Percentiles rank a stretch among this genome's conserved stretches.
Conservation (phyloP, 805 yeast genomes). For the Candida fluviatilis region DNA sequence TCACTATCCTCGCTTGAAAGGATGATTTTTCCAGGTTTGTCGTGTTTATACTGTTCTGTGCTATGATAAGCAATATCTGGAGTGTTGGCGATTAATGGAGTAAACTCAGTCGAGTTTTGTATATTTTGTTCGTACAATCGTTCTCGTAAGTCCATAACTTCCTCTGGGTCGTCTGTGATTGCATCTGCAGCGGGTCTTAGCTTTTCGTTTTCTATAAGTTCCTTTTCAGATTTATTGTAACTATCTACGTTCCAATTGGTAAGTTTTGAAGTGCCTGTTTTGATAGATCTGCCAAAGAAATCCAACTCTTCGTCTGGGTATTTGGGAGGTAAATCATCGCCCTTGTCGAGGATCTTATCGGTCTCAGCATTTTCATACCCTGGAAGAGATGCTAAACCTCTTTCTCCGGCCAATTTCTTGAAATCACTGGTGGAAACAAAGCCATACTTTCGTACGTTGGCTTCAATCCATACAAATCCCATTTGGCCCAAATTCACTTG, state of each 20-base stretch:
- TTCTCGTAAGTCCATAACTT: constrained; percentile 30
- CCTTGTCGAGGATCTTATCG: constrained; percentile 62
- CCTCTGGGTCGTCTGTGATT: constrained; percentile 30
- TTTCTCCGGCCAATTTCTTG: constrained; percentile 32
- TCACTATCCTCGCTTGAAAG: neutral
- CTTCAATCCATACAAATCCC: constrained; percentile 48
- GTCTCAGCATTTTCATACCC: constrained; percentile 26
- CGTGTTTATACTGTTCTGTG: neutral
- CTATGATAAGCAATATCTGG: constrained; percentile 1
- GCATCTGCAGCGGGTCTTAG: constrained; percentile 4
- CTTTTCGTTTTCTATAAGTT: constrained; percentile 6
- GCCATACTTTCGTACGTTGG: constrained; percentile 51
- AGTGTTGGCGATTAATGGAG: constrained; percentile 6
- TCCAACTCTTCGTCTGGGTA: constrained; percentile 62
- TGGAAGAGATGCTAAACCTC: constrained; percentile 38
- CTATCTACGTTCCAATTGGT: constrained; percentile 6
- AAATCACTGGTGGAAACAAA: constrained; percentile 47
- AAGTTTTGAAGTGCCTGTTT: constrained; percentile 24
- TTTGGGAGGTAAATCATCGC: constrained; percentile 68
- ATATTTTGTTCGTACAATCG: constrained; percentile 26
- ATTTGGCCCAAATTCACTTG: constrained; percentile 42
- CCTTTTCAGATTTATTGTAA: constrained; percentile 6
- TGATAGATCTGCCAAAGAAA: constrained; percentile 49
- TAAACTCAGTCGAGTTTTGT: constrained; percentile 7
- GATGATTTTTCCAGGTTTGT: neutral